Percentiles rank a stretch among this genome's conserved stretches.
Evolutionary conservation across 345 rosid species (phyloP).

Genomic region (Bruguiera sexangula): DNA sequence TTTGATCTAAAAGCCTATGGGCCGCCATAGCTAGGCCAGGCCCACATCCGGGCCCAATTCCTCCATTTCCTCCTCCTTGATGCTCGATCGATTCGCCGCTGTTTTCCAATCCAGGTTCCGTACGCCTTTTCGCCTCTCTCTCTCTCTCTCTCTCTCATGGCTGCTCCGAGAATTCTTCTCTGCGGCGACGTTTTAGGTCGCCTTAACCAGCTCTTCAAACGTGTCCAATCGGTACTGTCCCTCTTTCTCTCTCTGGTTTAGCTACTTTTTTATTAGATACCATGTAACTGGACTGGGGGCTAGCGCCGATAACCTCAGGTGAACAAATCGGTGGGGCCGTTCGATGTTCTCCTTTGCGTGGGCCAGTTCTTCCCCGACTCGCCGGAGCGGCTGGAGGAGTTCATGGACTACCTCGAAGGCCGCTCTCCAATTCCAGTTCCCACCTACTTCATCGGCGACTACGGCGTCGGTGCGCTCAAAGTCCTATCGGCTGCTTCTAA

Average conservation of each 20-base stretch:
- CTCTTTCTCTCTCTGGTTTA: background rate
- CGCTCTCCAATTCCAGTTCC: constrained; percentile 63
- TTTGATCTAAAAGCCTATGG: too few species aligned
- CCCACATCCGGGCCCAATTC: too few species aligned
- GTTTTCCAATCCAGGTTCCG: too few species aligned
- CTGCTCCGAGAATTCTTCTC: constrained; percentile 70
- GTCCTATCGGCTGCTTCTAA: constrained; percentile 47
- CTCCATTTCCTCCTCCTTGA: too few species aligned
- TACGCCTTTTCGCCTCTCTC: too few species aligned
- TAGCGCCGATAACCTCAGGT: constrained; percentile 35
- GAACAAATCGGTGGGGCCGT: constrained; percentile 78
- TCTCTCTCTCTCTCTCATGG: constrained; percentile 31
- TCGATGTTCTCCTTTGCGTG: constrained; percentile 72
- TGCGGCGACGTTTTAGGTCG: constrained; percentile 88
- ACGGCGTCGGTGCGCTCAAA: constrained; percentile 64
- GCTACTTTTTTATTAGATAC: background rate
- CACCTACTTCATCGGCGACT: constrained; percentile 84
- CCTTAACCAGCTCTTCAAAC: constrained; percentile 79
- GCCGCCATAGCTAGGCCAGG: too few species aligned
- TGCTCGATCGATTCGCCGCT: too few species aligned
- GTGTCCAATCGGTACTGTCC: constrained; percentile 56
- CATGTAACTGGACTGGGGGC: background rate
- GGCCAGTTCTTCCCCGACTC: constrained; percentile 87
- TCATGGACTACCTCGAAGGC: constrained; percentile 58
- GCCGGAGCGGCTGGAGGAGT: constrained; percentile 54